Percentiles rank a stretch among this genome's conserved stretches.
Conservation (phyloP, 129 eudicot genomes). For the Flaveria linearis region DNA sequence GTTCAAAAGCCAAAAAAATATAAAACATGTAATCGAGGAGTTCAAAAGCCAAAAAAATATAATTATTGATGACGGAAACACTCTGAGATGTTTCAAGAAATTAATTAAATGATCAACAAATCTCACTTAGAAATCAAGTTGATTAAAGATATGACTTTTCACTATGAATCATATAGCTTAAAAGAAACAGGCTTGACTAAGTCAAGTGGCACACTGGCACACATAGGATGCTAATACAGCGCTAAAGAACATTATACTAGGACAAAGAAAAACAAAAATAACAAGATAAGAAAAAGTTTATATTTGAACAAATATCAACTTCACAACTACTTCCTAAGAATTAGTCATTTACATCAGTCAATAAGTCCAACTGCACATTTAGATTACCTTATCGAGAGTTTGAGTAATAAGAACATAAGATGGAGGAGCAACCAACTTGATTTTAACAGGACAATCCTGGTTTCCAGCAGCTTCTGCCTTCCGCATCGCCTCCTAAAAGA, state of each 20-base stretch:
- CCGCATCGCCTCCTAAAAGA: constrained; percentile 86
- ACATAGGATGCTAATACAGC: constrained; percentile 5
- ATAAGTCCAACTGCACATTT: constrained; percentile 7
- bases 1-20: too few species aligned
- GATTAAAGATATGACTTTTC: not conserved
- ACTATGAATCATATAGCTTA: not conserved
- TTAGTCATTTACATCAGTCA: not conserved
- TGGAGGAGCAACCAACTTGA: constrained; percentile 91
- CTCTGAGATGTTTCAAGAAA: too few species aligned
- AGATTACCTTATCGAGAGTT: constrained; percentile 92
- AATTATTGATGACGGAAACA: not conserved
- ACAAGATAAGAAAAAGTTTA: not conserved
- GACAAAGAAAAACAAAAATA: not conserved
- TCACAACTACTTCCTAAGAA: not conserved
- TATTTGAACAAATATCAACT: not conserved
- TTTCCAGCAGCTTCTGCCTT: constrained; percentile 98
- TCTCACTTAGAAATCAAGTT: not conserved
- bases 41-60: not conserved
- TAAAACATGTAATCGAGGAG: not conserved
- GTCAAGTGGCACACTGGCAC: not conserved
- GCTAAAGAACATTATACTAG: not conserved
- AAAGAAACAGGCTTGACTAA: not conserved
- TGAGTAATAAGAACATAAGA: constrained; percentile 91
- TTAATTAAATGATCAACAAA: not conserved
- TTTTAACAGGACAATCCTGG: constrained; percentile 90